A percentile compares a stretch with the other conserved stretches of the same genome.
phyloP scores from a whole-genome alignment of 2,329 filamentous ascomycete genomes.

The Thielaviopsis euricoi region DNA sequence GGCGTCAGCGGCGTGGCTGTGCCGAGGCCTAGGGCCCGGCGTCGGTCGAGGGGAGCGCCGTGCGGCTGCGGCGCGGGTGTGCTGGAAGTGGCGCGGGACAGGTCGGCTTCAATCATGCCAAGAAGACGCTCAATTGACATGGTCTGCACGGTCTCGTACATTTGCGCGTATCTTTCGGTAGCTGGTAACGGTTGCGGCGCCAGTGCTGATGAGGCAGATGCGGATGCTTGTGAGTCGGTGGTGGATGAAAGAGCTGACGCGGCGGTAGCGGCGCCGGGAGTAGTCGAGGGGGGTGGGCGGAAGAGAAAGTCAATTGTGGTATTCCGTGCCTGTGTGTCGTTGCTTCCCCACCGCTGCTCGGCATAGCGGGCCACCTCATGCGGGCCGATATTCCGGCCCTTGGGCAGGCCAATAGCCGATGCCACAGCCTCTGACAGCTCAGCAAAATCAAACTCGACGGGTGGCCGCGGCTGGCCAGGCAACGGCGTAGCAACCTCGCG shows the following conservation, averaged over 20 bases:
- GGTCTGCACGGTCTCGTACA: slow-evolving; percentile 4
- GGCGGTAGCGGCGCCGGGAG: background rate
- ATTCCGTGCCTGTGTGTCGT: slow-evolving; percentile 7
- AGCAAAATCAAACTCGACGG: slow-evolving; percentile 10
- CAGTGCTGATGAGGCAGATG: background rate
- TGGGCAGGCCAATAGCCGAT: slow-evolving; percentile 18
- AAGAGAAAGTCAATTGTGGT: slow-evolving; percentile 11
- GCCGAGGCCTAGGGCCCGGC: slow-evolving; percentile 6
- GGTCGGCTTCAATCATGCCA: slow-evolving; percentile 19
- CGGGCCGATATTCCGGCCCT: slow-evolving; percentile 10
- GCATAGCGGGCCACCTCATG: slow-evolving; percentile 7
- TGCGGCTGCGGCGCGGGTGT: background rate
- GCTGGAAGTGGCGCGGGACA: slow-evolving; percentile 16
- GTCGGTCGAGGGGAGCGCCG: slow-evolving; percentile 1
- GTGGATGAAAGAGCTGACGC: too few relatives aligned
- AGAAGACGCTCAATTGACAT: slow-evolving; percentile 17
- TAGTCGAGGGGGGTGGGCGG: background rate
- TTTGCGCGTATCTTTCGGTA: slow-evolving; percentile 11
- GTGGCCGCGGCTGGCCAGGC: slow-evolving; percentile 1
- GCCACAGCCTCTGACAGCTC: slow-evolving; percentile 10
- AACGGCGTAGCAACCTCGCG: background rate
- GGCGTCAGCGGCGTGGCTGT: slow-evolving; percentile 6
- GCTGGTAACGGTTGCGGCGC: background rate
- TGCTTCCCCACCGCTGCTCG: slow-evolving; percentile 1
- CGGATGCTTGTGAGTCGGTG: background rate